phyloP scores from a whole-genome alignment of 225 moss, liverwort and hornwort species.

The Bryoerythrophyllum caledonicum region DNA sequence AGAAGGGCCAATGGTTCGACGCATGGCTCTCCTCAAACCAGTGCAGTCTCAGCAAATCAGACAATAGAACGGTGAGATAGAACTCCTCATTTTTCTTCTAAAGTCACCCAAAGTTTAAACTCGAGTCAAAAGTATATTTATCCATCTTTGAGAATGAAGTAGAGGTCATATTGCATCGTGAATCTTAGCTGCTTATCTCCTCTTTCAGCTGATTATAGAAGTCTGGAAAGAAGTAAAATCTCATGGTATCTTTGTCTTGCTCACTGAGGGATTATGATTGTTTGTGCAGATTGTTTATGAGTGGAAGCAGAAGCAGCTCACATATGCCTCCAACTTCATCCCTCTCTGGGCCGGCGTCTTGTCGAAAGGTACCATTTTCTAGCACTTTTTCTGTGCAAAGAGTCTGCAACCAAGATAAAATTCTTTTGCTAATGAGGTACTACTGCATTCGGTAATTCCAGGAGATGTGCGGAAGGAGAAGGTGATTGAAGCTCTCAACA shows the following conservation, averaged over 20 bases:
- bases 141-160: too few species aligned
- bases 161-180: too few species aligned
- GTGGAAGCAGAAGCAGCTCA: slow-evolving; percentile 43
- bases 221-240: not conserved
- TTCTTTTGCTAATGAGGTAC: not conserved
- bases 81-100: not conserved
- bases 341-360: slow-evolving; percentile 43
- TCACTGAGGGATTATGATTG: not conserved
- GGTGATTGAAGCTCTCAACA: slow-evolving; percentile 33
- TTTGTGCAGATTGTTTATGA: slow-evolving; percentile 35
- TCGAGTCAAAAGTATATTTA: too few species aligned
- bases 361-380: slow-evolving; percentile 17
- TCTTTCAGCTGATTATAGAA: too few species aligned
- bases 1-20: slow-evolving; percentile 41
- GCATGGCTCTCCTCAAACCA: slow-evolving; percentile 26
- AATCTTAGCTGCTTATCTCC: too few species aligned
- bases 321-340: slow-evolving; percentile 47
- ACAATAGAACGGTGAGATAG: slow-evolving; percentile 31
- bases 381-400: not conserved
- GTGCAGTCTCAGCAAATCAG: slow-evolving; percentile 24
- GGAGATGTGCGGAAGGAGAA: slow-evolving; percentile 34
- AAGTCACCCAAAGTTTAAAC: too few species aligned
- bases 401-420: too few species aligned
- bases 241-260: too few species aligned
- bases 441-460: not conserved